These are phyloP conservation scores for Annulohypoxylon nitens DNA, from an alignment of 495 filamentous ascomycete species.

Conservation along the genomic window DNA sequence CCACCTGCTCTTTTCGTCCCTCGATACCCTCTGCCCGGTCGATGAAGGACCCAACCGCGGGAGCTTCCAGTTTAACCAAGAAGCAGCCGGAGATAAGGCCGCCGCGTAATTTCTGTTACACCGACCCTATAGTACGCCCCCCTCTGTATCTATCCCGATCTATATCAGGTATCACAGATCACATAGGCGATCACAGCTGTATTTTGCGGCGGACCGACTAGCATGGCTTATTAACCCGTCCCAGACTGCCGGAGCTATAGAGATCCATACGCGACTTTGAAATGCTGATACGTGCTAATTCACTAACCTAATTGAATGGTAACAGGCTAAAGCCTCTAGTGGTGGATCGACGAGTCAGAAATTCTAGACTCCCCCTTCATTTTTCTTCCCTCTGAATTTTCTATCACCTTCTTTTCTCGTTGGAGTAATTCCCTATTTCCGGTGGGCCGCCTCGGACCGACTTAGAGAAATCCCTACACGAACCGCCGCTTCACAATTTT, in stretches of 20 bases:
- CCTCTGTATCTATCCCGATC: not conserved
- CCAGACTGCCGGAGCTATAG: slow-evolving; percentile 27
- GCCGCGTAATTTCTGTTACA: slow-evolving; percentile 25
- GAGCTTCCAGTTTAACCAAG: not conserved
- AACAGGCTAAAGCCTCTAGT: slow-evolving; percentile 20
- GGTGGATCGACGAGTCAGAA: slow-evolving; percentile 1
- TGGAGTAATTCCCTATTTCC: slow-evolving; percentile 1
- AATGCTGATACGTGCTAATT: not conserved
- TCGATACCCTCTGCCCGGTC: slow-evolving; percentile 27
- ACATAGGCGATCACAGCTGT: slow-evolving; percentile 3
- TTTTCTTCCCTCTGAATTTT: not conserved
- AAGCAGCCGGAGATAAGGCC: slow-evolving; percentile 1
- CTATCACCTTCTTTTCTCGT: not conserved
- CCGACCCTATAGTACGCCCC: not conserved
- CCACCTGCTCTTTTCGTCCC: slow-evolving; percentile 38
- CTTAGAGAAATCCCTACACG: slow-evolving; percentile 18
- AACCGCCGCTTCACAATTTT: not conserved
- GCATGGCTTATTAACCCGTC: slow-evolving; percentile 31
- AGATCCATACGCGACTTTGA: not conserved
- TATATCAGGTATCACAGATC: not conserved
- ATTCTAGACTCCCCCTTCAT: slow-evolving; percentile 3
- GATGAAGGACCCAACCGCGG: not conserved
- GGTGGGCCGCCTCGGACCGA: slow-evolving; percentile 24
- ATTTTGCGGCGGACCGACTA: slow-evolving; percentile 8
- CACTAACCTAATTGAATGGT: not conserved